A percentile compares a stretch with the other conserved stretches of the same genome.
Conservation (phyloP, 176 grass and related monocot genomes). For the Zizania latifolia region DNA sequence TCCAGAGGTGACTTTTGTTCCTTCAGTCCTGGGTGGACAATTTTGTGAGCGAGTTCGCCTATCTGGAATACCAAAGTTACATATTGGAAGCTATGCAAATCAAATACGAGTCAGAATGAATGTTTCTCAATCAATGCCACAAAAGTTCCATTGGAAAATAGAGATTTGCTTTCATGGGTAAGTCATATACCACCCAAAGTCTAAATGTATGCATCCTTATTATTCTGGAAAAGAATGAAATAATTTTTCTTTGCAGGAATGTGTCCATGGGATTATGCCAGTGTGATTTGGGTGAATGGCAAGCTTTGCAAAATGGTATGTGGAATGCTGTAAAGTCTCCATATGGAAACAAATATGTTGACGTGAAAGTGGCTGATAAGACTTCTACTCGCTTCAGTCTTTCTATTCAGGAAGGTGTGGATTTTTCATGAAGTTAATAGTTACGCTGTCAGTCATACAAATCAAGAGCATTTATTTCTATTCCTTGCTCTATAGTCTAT, state of each 20-base stretch:
- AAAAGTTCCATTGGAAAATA: slow-evolving; percentile 62
- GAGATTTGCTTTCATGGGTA: slow-evolving; percentile 84
- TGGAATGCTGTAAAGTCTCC: slow-evolving; percentile 75
- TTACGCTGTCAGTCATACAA: neutral
- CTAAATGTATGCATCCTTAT: neutral
- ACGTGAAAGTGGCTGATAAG: slow-evolving; percentile 69
- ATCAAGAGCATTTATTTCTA: slow-evolving; percentile 5
- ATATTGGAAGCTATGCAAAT: slow-evolving; percentile 60
- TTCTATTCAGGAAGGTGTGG: slow-evolving; percentile 72
- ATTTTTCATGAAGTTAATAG: neutral
- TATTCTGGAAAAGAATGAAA: slow-evolving; percentile 11
- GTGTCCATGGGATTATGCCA: slow-evolving; percentile 57
- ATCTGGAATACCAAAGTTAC: slow-evolving; percentile 57
- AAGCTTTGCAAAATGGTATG: slow-evolving; percentile 51
- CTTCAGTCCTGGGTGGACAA: slow-evolving; percentile 31
- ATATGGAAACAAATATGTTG: slow-evolving; percentile 69
- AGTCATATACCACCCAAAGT: slow-evolving; percentile 25
- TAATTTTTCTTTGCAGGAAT: slow-evolving; percentile 59
- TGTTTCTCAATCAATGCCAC: slow-evolving; percentile 53
- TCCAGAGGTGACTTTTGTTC: slow-evolving; percentile 51
- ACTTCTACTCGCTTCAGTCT: slow-evolving; percentile 59
- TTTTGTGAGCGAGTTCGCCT: slow-evolving; percentile 66
- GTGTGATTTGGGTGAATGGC: slow-evolving; percentile 61
- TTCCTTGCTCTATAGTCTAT: slow-evolving; percentile 1
- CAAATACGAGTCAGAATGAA: slow-evolving; percentile 53